Percentiles rank a stretch among this genome's conserved stretches.
phyloP scores from a whole-genome alignment of 2,329 filamentous ascomycete genomes.

The Aureobasidium namibiae region DNA sequence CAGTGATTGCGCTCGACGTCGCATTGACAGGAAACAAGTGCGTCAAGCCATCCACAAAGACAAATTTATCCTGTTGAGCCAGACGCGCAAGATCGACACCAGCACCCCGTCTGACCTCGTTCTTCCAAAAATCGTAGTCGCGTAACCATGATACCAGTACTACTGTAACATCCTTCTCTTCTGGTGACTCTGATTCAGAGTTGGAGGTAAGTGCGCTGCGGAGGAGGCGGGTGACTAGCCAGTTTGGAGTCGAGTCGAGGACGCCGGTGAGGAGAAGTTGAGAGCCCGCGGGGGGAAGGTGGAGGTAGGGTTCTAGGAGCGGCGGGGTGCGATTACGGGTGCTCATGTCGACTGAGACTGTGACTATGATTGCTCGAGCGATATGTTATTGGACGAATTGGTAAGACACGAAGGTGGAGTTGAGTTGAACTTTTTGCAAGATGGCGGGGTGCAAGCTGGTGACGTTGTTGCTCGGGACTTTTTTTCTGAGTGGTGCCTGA shows the following conservation, averaged over 20 bases:
- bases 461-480: neutral
- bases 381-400: no score
- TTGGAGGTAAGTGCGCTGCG: slow-evolving; percentile 34
- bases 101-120: slow-evolving; percentile 57
- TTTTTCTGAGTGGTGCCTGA: neutral
- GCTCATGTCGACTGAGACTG: neutral
- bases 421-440: neutral
- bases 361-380: neutral
- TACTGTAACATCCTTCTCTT: slow-evolving; percentile 35
- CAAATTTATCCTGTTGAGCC: slow-evolving; percentile 51
- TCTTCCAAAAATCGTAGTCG: slow-evolving; percentile 69
- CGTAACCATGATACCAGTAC: slow-evolving; percentile 78
- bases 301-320: slow-evolving; percentile 56
- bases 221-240: slow-evolving; percentile 47
- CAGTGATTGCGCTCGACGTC: slow-evolving; percentile 15
- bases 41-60: slow-evolving; percentile 68
- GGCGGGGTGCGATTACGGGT: slow-evolving; percentile 42
- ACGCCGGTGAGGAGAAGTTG: slow-evolving; percentile 62
- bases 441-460: slow-evolving; percentile 1
- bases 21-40: slow-evolving; percentile 40
- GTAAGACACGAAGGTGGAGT: no score
- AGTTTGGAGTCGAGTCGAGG: slow-evolving; percentile 43
- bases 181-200: slow-evolving; percentile 14
- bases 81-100: slow-evolving; percentile 63
- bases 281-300: slow-evolving; percentile 49